These are phyloP conservation scores for Chaetomiaceae sp. DNA, from an alignment of 2,329 filamentous ascomycete species.

Conservation along the genomic window DNA sequence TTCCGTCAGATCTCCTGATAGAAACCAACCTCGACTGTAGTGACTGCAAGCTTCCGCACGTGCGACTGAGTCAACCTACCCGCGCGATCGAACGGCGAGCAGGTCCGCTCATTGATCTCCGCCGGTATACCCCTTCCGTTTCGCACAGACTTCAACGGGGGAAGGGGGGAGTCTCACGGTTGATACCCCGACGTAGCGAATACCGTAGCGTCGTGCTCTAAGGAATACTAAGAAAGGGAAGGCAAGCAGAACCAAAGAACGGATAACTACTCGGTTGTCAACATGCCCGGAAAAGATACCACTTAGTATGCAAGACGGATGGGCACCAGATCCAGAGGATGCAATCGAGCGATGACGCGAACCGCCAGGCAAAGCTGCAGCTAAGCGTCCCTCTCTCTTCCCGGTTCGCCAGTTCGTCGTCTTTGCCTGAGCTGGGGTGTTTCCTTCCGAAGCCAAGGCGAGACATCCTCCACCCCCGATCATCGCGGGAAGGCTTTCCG, in stretches of 20 bases:
- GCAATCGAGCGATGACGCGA: neutral
- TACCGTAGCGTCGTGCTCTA: too few species aligned
- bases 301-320: neutral
- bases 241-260: neutral
- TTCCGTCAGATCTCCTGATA: too few species aligned
- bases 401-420: neutral
- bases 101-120: too few species aligned
- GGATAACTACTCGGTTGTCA: neutral
- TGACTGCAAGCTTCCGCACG: neutral
- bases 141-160: too few species aligned
- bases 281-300: neutral
- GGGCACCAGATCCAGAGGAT: neutral
- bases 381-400: neutral
- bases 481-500: constrained; percentile 3
- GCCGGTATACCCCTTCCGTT: too few species aligned
- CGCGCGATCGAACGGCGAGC: too few species aligned
- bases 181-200: too few species aligned
- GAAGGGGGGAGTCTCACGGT: too few species aligned
- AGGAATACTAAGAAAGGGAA: neutral
- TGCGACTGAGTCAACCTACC: neutral
- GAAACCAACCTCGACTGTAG: too few species aligned
- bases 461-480: constrained; percentile 7
- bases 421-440: neutral
- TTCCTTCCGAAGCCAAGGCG: constrained; percentile 1
- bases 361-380: neutral